A percentile compares a stretch with the other conserved stretches of the same genome.
These are phyloP conservation scores for Chaetomium sp. DNA, from an alignment of 2,329 filamentous ascomycete species.

Conservation along the genomic window DNA sequence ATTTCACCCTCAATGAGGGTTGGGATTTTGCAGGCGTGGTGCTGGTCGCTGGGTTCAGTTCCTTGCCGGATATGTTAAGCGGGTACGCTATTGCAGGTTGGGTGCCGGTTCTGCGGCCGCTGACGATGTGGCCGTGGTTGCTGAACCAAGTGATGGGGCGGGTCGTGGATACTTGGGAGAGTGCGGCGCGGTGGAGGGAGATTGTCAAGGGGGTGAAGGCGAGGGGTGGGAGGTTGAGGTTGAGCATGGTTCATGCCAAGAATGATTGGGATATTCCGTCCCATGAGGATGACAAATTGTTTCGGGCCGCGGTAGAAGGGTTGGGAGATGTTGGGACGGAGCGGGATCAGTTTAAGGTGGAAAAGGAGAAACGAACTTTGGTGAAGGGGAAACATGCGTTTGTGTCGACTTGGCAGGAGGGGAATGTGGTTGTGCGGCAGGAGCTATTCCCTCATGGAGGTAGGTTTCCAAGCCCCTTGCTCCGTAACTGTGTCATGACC, in stretches of 20 bases:
- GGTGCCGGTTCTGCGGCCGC: conserved; percentile 71
- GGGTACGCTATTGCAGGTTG: conserved; percentile 74
- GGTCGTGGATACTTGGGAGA: conserved; percentile 78
- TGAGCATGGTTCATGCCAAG: conserved; percentile 71
- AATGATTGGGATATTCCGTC: conserved; percentile 81
- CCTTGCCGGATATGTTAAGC: conserved; percentile 63
- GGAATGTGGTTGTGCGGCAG: conserved; percentile 45
- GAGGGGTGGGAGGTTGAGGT: conserved; percentile 42
- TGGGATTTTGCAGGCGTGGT: conserved; percentile 70
- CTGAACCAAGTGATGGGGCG: conserved; percentile 53
- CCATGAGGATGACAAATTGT: conserved; percentile 59
- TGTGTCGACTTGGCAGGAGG: conserved; percentile 40
- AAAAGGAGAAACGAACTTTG: conserved; percentile 41
- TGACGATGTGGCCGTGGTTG: conserved; percentile 60
- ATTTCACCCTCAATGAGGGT: conserved; percentile 48
- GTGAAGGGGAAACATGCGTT: conserved; percentile 42
- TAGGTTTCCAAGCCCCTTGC: conserved; percentile 28
- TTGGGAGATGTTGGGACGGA: conserved; percentile 33
- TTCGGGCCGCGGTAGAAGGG: conserved; percentile 51
- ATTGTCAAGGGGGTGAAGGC: conserved; percentile 46
- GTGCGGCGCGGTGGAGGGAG: conserved; percentile 56
- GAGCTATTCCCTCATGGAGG: conserved; percentile 50
- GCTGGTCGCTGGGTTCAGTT: conserved; percentile 73
- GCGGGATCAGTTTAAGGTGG: conserved; percentile 26
- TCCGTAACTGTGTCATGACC: too few relatives aligned